Evolutionary conservation across 2,329 filamentous ascomycete species (phyloP).

Genomic region (Calonectria ilicicola): DNA sequence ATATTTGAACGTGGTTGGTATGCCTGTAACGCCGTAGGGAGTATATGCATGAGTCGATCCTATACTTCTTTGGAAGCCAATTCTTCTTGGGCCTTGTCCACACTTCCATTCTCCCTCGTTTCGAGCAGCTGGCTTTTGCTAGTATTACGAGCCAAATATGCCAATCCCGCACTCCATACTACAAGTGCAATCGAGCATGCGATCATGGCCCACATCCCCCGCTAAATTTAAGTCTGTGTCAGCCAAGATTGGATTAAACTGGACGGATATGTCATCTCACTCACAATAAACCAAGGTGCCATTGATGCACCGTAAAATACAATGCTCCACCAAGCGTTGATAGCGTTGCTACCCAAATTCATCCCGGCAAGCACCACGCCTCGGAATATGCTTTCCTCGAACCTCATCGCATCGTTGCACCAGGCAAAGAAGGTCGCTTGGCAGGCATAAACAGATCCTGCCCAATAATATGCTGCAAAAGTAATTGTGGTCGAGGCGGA

Average conservation of each 20-base stretch:
- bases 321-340: conserved; percentile 81
- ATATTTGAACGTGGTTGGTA: neutral
- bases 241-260: conserved; percentile 14
- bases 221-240: conserved; percentile 52
- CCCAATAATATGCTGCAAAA: conserved; percentile 78
- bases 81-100: neutral
- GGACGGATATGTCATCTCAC: conserved; percentile 35
- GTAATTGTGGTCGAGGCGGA: conserved; percentile 61
- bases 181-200: conserved; percentile 69
- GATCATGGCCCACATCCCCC: conserved; percentile 82
- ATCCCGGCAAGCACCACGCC: conserved; percentile 78
- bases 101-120: neutral
- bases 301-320: conserved; percentile 76
- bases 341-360: conserved; percentile 75
- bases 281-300: conserved; percentile 74
- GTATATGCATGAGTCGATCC: neutral
- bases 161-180: conserved; percentile 68
- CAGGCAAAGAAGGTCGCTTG: conserved; percentile 82
- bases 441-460: conserved; percentile 77
- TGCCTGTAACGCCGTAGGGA: neutral
- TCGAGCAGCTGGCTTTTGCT: neutral
- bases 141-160: conserved; percentile 48
- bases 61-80: neutral
- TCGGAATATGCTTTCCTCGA: conserved; percentile 72
- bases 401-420: conserved; percentile 78